Conservation (phyloP, 163 green algal genomes). For the Botryococcus braunii region DNA sequence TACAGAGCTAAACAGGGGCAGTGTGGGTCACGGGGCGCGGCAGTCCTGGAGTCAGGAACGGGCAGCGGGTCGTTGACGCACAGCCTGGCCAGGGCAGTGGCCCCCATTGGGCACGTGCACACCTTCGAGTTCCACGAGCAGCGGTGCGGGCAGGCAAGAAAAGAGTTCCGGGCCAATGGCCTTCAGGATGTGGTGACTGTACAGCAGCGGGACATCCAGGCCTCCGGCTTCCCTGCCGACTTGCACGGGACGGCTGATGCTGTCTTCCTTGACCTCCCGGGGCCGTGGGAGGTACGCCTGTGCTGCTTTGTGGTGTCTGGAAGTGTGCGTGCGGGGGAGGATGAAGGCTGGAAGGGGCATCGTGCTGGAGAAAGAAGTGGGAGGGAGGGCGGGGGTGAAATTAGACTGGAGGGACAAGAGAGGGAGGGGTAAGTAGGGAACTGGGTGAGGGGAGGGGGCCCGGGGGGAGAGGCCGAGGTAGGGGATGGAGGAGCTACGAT, state of each 20-base stretch:
- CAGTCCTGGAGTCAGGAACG: conserved; percentile 87
- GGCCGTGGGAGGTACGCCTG: conserved; percentile 60
- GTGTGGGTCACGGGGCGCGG: too few species aligned
- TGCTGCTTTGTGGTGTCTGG: not conserved
- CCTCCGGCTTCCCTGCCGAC: conserved; percentile 74
- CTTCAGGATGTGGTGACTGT: conserved; percentile 39
- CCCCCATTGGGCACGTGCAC: conserved; percentile 75
- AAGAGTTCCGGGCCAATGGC: conserved; percentile 57
- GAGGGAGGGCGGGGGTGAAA: too few species aligned
- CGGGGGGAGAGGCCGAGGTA: too few species aligned
- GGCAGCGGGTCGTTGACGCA: conserved; percentile 87
- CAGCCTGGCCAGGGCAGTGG: conserved; percentile 77
- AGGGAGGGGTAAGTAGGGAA: too few species aligned
- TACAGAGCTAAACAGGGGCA: too few species aligned
- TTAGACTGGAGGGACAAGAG: too few species aligned
- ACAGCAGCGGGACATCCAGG: conserved; percentile 76
- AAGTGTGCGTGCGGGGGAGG: not conserved
- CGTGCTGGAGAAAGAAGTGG: too few species aligned
- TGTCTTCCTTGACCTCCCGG: conserved; percentile 93
- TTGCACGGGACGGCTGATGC: conserved; percentile 65
- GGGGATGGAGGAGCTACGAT: too few species aligned
- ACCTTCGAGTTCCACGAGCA: conserved; percentile 93
- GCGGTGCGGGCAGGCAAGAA: conserved; percentile 38
- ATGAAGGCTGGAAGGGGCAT: too few species aligned
- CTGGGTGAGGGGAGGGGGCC: too few species aligned